Percentiles rank a stretch among this genome's conserved stretches.
Evolutionary conservation across 495 filamentous ascomycete genomes (phyloP).

Genomic region (Geopyxis carbonaria): DNA sequence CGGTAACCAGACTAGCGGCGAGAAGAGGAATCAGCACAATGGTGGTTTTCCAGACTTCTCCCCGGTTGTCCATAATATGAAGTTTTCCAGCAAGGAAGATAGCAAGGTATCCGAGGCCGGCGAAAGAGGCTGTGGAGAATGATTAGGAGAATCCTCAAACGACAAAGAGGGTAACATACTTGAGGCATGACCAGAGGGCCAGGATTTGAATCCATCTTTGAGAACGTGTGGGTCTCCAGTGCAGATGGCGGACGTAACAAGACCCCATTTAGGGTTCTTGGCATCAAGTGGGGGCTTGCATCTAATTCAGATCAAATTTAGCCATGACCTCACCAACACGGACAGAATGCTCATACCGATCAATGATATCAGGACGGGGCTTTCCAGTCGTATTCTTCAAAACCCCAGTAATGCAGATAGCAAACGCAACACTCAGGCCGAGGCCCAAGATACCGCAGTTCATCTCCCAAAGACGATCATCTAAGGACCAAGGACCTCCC

Average conservation of each 20-base stretch:
- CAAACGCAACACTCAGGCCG: conserved; percentile 43
- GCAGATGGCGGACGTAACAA: conserved; percentile 54
- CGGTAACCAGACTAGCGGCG: conserved; percentile 37
- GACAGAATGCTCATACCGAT: conserved; percentile 34
- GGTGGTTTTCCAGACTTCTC: conserved; percentile 30
- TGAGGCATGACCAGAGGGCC: conserved; percentile 51
- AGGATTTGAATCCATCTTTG: conserved; percentile 74
- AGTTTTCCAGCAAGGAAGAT: conserved; percentile 50
- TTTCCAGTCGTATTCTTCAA: conserved; percentile 81
- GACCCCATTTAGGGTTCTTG: conserved; percentile 31
- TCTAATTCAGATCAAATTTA: no score
- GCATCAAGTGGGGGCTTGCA: conserved; percentile 19
- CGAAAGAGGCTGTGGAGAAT: conserved; percentile 45
- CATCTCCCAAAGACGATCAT: conserved; percentile 67
- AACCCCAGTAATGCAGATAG: conserved; percentile 63
- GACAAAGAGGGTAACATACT: conserved; percentile 25
- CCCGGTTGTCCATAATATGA: conserved; percentile 31
- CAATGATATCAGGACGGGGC: conserved; percentile 65
- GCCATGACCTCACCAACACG: no score
- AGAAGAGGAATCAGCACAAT: conserved; percentile 47
- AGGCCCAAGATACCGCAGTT: conserved; percentile 66
- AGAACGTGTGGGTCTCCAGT: conserved; percentile 46
- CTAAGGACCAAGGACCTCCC: conserved; percentile 40
- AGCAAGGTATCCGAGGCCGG: conserved; percentile 66
- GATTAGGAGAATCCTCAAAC: not conserved